Evolutionary conservation across 805 yeast species (phyloP).

Genomic region (Cyberlindnera suaveolens): DNA sequence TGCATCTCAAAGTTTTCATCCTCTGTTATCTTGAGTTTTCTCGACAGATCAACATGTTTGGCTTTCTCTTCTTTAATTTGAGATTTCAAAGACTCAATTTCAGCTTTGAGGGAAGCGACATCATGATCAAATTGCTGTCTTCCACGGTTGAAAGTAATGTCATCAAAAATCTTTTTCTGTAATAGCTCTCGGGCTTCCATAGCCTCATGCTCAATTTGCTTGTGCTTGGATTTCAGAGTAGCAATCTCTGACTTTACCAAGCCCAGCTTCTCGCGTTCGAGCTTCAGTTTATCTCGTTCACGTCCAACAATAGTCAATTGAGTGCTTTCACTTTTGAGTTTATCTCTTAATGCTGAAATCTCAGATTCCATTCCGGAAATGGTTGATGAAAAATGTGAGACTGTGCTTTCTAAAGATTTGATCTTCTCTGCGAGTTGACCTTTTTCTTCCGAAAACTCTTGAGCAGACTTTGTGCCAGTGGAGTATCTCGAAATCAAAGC

Average conservation of each 20-base stretch:
- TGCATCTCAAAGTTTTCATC: slow-evolving; percentile 28
- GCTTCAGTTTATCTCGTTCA: slow-evolving; percentile 26
- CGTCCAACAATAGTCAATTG: slow-evolving; percentile 16
- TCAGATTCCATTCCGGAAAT: slow-evolving; percentile 32
- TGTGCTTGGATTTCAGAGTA: slow-evolving; percentile 21
- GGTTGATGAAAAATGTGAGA: slow-evolving; percentile 29
- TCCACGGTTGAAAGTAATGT: slow-evolving; percentile 38
- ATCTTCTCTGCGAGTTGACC: slow-evolving; percentile 34
- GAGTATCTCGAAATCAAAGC: slow-evolving; percentile 27
- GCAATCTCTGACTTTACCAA: slow-evolving; percentile 23
- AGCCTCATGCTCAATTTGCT: slow-evolving; percentile 41
- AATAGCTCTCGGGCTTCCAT: slow-evolving; percentile 35
- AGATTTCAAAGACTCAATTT: slow-evolving; percentile 9
- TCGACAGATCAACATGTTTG: slow-evolving; percentile 24
- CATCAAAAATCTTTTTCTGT: slow-evolving; percentile 37
- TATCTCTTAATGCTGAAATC: slow-evolving; percentile 23
- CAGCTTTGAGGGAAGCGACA: slow-evolving; percentile 31
- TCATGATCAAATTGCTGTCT: slow-evolving; percentile 37
- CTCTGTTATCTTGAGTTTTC: slow-evolving; percentile 22
- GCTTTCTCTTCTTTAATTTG: slow-evolving; percentile 26
- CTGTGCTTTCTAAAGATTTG: slow-evolving; percentile 30
- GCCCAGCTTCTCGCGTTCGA: slow-evolving; percentile 25
- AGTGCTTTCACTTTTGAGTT: slow-evolving; percentile 21
- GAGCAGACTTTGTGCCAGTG: slow-evolving; percentile 31
- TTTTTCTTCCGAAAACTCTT: slow-evolving; percentile 38